Evolutionary conservation across 2,329 filamentous ascomycete species (phyloP).

Genomic region (Microsporum ferrugineum): DNA sequence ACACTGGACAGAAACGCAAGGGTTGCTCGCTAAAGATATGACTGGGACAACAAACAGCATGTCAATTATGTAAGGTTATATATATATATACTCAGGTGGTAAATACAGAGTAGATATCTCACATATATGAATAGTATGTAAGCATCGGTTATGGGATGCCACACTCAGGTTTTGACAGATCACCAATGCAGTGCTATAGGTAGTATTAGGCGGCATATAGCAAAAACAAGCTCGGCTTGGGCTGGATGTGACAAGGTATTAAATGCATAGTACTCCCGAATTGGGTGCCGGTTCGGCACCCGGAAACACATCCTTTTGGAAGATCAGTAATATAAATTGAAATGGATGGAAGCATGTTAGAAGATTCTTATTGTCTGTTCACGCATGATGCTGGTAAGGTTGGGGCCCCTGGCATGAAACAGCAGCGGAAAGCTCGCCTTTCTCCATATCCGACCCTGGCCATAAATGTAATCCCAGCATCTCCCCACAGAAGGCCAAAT

Average conservation of each 20-base stretch:
- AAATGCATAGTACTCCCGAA: too few species aligned
- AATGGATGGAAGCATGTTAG: background rate
- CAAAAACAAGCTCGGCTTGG: background rate
- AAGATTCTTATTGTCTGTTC: background rate
- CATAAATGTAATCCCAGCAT: background rate
- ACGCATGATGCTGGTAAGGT: background rate
- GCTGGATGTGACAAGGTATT: background rate
- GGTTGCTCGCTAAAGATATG: background rate
- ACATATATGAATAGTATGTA: background rate
- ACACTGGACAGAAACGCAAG: background rate
- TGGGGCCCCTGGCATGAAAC: background rate
- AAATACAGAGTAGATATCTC: background rate
- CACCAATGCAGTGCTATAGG: background rate
- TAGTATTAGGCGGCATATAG: background rate
- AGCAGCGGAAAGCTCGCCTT: background rate
- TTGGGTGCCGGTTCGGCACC: background rate
- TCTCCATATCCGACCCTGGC: background rate
- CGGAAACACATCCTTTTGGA: background rate
- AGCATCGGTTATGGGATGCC: background rate
- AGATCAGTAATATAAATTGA: background rate
- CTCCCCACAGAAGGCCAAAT: background rate
- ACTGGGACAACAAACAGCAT: background rate
- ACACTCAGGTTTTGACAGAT: background rate
- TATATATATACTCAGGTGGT: background rate
- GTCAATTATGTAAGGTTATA: background rate